Evolutionary conservation across 2,329 filamentous ascomycete species (phyloP).

Genomic region (Diplodia intermedia): DNA sequence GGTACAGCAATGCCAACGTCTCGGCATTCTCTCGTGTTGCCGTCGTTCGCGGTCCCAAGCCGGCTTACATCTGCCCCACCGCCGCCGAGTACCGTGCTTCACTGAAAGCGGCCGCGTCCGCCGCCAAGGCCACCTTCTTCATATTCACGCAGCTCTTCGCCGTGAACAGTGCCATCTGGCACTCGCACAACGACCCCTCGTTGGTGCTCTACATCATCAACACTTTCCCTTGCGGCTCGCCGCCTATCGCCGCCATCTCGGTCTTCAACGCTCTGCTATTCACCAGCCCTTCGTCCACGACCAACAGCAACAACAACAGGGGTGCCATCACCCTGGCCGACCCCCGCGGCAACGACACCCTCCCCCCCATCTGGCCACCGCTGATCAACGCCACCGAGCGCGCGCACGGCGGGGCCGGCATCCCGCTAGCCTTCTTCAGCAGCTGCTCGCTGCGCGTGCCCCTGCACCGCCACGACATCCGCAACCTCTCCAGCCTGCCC

Average conservation of each 20-base stretch:
- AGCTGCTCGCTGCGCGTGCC: not conserved
- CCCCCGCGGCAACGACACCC: not conserved
- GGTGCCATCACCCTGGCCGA: not conserved
- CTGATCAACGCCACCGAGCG: not conserved
- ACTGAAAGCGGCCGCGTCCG: not conserved
- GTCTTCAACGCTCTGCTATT: conserved; percentile 1
- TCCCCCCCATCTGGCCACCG: not conserved
- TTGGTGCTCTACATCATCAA: not conserved
- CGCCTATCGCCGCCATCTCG: not conserved
- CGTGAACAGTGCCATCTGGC: not conserved
- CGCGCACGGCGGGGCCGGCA: not conserved
- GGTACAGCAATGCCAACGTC: not conserved
- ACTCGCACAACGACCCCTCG: not conserved
- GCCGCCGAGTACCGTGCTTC: not conserved
- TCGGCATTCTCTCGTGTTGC: conserved; percentile 5
- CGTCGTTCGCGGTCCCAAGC: not conserved
- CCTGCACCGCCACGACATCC: not conserved
- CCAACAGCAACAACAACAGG: not conserved
- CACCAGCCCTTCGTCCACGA: not conserved
- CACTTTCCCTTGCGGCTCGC: not conserved
- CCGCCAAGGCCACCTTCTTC: not conserved
- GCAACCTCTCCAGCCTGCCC: not conserved
- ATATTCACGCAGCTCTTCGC: not conserved
- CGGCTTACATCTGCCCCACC: not conserved
- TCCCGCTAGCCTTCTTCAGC: not conserved